Conservation (phyloP, 2,329 filamentous ascomycete genomes). For the Cordyceps cicadae region DNA sequence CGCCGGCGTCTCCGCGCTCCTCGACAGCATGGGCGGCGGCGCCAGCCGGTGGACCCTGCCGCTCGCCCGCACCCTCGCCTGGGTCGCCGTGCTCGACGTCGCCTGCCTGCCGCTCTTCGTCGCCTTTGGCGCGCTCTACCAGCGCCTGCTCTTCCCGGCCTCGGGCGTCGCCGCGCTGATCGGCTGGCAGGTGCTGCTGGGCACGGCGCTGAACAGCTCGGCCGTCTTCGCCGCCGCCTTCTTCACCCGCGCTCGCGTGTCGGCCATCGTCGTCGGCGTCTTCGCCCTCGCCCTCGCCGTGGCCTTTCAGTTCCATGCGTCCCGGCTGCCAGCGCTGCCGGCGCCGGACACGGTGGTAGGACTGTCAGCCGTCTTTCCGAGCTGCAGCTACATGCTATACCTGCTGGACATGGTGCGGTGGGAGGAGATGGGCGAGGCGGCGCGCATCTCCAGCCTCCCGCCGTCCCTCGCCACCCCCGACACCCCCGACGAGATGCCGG, state of each 20-base stretch:
- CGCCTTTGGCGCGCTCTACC: slow-evolving; percentile 27
- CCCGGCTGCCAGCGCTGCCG: not conserved
- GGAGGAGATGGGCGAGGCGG: slow-evolving; percentile 13
- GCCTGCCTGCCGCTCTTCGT: slow-evolving; percentile 30
- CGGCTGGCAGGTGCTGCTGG: slow-evolving; percentile 38
- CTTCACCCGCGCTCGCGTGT: slow-evolving; percentile 25
- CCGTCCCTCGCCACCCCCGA: not conserved
- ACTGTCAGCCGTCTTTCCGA: slow-evolving; percentile 18
- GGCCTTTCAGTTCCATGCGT: not conserved
- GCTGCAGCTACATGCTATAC: slow-evolving; percentile 19
- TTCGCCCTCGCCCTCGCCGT: slow-evolving; percentile 22
- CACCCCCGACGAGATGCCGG: slow-evolving; percentile 14
- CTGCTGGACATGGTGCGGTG: slow-evolving; percentile 18
- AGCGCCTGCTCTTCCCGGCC: slow-evolving; percentile 35
- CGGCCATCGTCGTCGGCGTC: slow-evolving; percentile 23
- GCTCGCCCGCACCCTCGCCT: slow-evolving; percentile 19
- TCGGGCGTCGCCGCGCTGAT: slow-evolving; percentile 17
- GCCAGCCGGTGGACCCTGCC: slow-evolving; percentile 32
- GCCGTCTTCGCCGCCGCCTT: slow-evolving; percentile 47
- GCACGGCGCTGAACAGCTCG: slow-evolving; percentile 52
- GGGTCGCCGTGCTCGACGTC: slow-evolving; percentile 20
- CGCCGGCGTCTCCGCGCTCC: slow-evolving; percentile 23
- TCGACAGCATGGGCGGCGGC: slow-evolving; percentile 38
- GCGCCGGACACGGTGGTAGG: not conserved
- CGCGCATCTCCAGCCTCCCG: slow-evolving; percentile 12